These are phyloP conservation scores for Scytalidium lignicola DNA, from an alignment of 2,329 filamentous ascomycete species.

Conservation along the genomic window DNA sequence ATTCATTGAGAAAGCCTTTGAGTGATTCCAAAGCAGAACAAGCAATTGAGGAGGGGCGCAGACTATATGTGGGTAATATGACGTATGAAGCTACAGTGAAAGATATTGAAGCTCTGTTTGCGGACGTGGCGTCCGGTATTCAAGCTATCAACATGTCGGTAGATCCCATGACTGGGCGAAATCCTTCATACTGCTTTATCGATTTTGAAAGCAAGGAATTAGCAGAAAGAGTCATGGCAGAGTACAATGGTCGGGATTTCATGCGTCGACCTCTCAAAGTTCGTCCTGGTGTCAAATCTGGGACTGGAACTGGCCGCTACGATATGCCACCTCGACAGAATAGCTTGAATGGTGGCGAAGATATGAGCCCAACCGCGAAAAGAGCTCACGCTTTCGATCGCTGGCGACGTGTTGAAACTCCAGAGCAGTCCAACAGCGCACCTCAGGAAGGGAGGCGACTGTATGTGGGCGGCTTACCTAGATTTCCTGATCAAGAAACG, in stretches of 20 bases:
- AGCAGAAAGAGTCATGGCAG: slow-evolving; percentile 52
- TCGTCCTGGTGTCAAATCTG: slow-evolving; percentile 48
- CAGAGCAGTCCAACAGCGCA: slow-evolving; percentile 15
- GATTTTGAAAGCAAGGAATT: slow-evolving; percentile 55
- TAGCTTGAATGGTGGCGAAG: neutral
- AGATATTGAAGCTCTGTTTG: slow-evolving; percentile 44
- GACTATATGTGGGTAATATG: slow-evolving; percentile 50
- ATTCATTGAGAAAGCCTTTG: slow-evolving; percentile 10
- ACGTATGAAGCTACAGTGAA: slow-evolving; percentile 46
- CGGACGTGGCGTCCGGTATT: slow-evolving; percentile 33
- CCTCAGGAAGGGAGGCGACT: slow-evolving; percentile 35
- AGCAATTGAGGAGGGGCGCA: slow-evolving; percentile 20
- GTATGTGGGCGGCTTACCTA: slow-evolving; percentile 46
- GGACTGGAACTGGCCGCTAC: slow-evolving; percentile 10
- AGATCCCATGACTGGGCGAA: slow-evolving; percentile 62
- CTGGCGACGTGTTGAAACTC: slow-evolving; percentile 19
- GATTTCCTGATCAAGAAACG: slow-evolving; percentile 42
- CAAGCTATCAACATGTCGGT: slow-evolving; percentile 63
- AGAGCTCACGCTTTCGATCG: slow-evolving; percentile 11
- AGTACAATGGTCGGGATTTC: slow-evolving; percentile 49
- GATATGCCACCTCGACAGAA: neutral
- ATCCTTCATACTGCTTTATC: slow-evolving; percentile 72
- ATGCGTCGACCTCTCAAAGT: slow-evolving; percentile 57
- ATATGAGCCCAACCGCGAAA: slow-evolving; percentile 1
- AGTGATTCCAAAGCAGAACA: slow-evolving; percentile 10